Conservation (phyloP, 2,329 filamentous ascomycete genomes). For the Sarocladium brachiariae region DNA sequence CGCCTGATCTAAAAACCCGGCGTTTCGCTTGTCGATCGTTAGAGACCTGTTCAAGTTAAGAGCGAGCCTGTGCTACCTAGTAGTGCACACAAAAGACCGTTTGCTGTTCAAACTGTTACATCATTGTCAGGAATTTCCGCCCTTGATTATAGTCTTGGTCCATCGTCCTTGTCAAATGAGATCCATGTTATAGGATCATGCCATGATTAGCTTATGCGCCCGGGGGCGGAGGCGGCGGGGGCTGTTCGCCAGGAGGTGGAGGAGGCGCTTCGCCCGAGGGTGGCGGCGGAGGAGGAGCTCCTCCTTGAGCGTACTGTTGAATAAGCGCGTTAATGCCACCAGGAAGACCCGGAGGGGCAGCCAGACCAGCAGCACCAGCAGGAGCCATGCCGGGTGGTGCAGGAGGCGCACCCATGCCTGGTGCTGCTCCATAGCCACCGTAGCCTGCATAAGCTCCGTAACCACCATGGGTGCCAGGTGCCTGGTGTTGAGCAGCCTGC, state of each 20-base stretch:
- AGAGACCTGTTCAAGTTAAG: conserved; percentile 9
- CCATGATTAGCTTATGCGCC: conserved; percentile 31
- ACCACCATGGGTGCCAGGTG: conserved; percentile 43
- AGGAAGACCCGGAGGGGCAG: conserved; percentile 46
- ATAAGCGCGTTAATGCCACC: conserved; percentile 55
- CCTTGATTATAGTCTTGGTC: background rate
- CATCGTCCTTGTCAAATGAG: no score
- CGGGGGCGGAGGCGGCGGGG: conserved; percentile 57
- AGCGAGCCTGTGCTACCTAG: background rate
- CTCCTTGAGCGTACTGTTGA: conserved; percentile 52
- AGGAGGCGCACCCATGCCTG: conserved; percentile 38
- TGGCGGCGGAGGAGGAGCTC: conserved; percentile 50
- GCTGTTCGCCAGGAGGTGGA: conserved; percentile 56
- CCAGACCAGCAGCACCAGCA: conserved; percentile 40
- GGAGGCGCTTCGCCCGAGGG: conserved; percentile 52
- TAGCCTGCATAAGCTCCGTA: conserved; percentile 49
- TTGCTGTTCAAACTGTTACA: conserved; percentile 3
- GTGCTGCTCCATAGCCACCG: conserved; percentile 44
- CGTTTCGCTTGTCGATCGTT: background rate
- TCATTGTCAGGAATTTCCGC: background rate
- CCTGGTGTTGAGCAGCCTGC: conserved; percentile 39
- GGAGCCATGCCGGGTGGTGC: conserved; percentile 31
- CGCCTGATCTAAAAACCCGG: no score
- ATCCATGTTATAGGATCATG: no score
- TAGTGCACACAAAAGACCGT: background rate